Evolutionary conservation across 2,329 filamentous ascomycete species (phyloP), one percentile per base, ranked within the genome.

Genomic region (Pyrenochaeta sp.): DNA sequence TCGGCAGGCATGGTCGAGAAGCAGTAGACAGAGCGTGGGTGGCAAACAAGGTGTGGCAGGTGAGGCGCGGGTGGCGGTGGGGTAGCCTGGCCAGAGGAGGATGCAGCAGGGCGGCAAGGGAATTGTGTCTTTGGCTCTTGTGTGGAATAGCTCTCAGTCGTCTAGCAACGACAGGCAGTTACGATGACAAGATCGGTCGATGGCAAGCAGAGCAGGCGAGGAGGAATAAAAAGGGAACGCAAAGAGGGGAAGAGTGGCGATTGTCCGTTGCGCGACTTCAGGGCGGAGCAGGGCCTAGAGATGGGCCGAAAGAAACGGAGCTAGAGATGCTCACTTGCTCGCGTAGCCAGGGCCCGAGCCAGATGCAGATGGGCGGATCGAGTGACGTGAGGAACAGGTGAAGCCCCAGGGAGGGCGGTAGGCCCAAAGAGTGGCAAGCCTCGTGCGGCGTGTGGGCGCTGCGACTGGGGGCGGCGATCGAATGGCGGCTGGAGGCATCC

Each of bases 1-100:
- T 76, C 61, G 64, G 76, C 72, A 73, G 78, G 77, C 73, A 80
- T 76, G 50, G 40, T 70, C n/a, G 47, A 49, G 32, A 23, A 21
- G 17, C 29, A 54, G 31, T 4, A 12, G 14, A 10, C 7, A 20
- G 7, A 40, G 40, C n/a, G 35, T 40, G 43, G 27, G 43, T 23
- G 36, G 20, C 36, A 20, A 39, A 20, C 12, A 18, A 21, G n/a
- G 47, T 58, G 59, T 59, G 60, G 57, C 49, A 49, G 49, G 17
- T 54, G 50, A n/a, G n/a, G n/a, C 47, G 39, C 49, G 54, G 32
- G 55, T 60, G 50, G 59, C 43, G 51, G 54, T 54, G 50, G 53
- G 49, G 49, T 51, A 50, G 45, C 36, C n/a, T 45, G 45, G 43
- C 41, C 45, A 51, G 40, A 21, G 35, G 43, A 23, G 31, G 47